Evolutionary conservation across 306 rosid genomes (phyloP), one percentile per base, ranked within the genome.

Genomic region (Vigna unguiculata): DNA sequence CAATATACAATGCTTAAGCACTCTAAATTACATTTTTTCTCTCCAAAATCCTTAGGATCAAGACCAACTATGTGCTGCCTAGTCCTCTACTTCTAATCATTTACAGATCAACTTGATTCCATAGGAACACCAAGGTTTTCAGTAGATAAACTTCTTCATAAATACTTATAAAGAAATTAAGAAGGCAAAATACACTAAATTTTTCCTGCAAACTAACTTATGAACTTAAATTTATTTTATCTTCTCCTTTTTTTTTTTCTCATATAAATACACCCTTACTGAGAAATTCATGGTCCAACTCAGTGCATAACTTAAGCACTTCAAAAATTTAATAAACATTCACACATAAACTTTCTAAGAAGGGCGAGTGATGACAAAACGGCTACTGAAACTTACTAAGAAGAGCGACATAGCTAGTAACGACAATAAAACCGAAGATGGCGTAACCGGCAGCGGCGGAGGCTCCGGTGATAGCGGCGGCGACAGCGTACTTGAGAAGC

Each of bases 381-480:
- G n/a, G 51, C 6, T 15, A 46, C n/a, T 13, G 16, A 45, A 45
- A 45, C 16, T 45, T 45, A 45, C 48, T 11, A 45, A 45, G 40
- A 38, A 38, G 43, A 1, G 43, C 10, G 43, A 38, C 1, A 38
- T n/a, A n/a, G n/a, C n/a, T 7, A 38, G 43, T 38, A 38, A 38
- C 10, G 11, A 38, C 7, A 38, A 38, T 7, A 7, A 38, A 38
- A 38, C 43, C 43, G 10, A 7, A 7, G 43, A 11, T 38, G 43
- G 71, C 12, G 4, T 32, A 6, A 32, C 38, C 38, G 38, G 38
- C 7, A 32, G 16, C 1, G 4, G 41, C 71, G 20, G 79, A 55
- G 12, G 79, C 43, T 32, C 82, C 82, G 75, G 82, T 46, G 58
- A 82, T 17, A 2, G 85, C 49, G 19, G 51, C 75, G 25, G 55